Evolutionary conservation across 352 stramenopile species (phyloP).

Genomic region (Phytophthora quininea): DNA sequence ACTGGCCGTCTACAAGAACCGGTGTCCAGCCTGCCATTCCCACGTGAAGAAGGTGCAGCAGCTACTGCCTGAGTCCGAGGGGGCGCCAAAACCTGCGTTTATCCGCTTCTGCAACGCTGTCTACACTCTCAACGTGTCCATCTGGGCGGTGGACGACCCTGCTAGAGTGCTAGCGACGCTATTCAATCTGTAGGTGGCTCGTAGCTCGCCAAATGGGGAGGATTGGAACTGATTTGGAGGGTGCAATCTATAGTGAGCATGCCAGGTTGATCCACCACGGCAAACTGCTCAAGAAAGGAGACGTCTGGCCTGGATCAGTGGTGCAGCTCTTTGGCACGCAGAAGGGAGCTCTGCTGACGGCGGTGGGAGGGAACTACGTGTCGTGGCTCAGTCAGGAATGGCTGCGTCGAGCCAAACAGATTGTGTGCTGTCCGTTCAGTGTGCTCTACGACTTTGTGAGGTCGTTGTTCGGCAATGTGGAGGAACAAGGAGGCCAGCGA

Average conservation of each 20-base stretch:
- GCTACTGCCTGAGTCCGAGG: slow-evolving; percentile 26
- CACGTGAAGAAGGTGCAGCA: slow-evolving; percentile 70
- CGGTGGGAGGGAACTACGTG: slow-evolving; percentile 17
- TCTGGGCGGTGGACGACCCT: slow-evolving; percentile 79
- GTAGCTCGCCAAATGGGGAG: background rate
- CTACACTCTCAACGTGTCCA: slow-evolving; percentile 81
- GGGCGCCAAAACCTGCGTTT: slow-evolving; percentile 43
- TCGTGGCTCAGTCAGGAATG: slow-evolving; percentile 26
- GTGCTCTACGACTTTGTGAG: slow-evolving; percentile 74
- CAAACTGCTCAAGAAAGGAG: slow-evolving; percentile 82
- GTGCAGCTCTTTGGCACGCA: slow-evolving; percentile 85
- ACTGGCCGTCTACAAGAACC: slow-evolving; percentile 64
- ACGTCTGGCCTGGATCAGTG: slow-evolving; percentile 80
- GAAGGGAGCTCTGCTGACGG: slow-evolving; percentile 37
- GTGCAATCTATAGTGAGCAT: slow-evolving; percentile 50
- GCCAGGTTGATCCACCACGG: slow-evolving; percentile 78
- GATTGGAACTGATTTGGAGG: background rate
- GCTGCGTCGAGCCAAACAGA: slow-evolving; percentile 23
- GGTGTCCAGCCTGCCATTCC: slow-evolving; percentile 64
- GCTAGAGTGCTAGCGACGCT: slow-evolving; percentile 62
- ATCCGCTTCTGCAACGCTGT: slow-evolving; percentile 85
- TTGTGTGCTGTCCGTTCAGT: slow-evolving; percentile 75
- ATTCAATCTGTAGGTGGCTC: slow-evolving; percentile 70
- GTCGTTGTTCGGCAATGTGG: slow-evolving; percentile 59
- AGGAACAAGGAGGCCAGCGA: slow-evolving; percentile 37